These are phyloP conservation scores for Eutypa lata DNA, from an alignment of 2,329 filamentous ascomycete genomes.

Conservation along the genomic window DNA sequence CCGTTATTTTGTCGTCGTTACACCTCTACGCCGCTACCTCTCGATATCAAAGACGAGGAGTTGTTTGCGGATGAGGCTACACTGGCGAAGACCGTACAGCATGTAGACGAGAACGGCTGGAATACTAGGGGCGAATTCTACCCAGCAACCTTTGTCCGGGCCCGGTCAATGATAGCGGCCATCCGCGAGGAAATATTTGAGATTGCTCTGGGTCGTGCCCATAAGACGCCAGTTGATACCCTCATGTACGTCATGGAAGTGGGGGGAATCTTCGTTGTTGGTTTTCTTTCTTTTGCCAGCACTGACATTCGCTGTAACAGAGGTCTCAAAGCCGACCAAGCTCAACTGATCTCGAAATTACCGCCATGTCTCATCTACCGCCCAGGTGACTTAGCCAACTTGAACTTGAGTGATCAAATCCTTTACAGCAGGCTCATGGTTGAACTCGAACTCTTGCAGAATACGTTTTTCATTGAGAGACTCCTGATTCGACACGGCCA, in stretches of 20 bases:
- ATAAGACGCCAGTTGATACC: conserved; percentile 34
- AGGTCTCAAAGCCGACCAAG: conserved; percentile 33
- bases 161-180: conserved; percentile 36
- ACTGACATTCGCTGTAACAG: conserved; percentile 14
- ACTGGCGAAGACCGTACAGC: conserved; percentile 20
- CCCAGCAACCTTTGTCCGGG: conserved; percentile 28
- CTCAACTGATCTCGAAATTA: conserved; percentile 30
- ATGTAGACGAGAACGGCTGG: conserved; percentile 36
- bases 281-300: no score
- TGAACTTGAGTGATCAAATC: conserved; percentile 21
- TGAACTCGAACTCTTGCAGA: conserved; percentile 50
- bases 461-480: conserved; percentile 57
- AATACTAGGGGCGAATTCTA: conserved; percentile 29
- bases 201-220: conserved; percentile 44
- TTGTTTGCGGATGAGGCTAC: conserved; percentile 28
- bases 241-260: conserved; percentile 21
- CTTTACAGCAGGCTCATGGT: conserved; percentile 45
- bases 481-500: conserved; percentile 46
- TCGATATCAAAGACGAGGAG: conserved; percentile 36
- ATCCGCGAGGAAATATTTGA: conserved; percentile 59
- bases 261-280: background rate
- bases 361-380: conserved; percentile 37
- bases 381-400: conserved; percentile 34
- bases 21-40: conserved; percentile 35
- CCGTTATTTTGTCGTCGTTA: conserved; percentile 34